Evolutionary conservation across 108 stramenopile species (phyloP), one percentile per base, ranked within the genome.

Genomic region (Asterionellopsis glacialis): DNA sequence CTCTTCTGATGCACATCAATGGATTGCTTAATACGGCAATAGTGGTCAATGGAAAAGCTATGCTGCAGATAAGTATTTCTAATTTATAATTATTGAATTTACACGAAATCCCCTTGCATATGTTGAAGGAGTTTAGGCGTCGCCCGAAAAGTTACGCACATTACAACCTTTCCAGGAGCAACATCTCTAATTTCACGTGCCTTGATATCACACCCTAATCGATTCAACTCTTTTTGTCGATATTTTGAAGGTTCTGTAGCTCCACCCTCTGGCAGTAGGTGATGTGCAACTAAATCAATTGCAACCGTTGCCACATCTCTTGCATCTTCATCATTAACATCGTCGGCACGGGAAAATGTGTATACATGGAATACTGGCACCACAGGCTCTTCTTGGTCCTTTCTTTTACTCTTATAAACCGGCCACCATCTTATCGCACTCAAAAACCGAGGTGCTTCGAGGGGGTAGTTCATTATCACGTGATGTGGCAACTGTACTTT

Each of bases 391-490:
- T 53, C 39, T 43, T 65, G 38, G 22, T 63, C 19, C 44, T n/a
- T 65, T 57, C 47, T 41, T 41, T 19, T 10, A 68, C 27, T 38
- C 47, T 23, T 67, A 65, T 51, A 51, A 54, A 52, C 68, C 41
- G 82, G 75, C 91, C 91, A 93, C 81, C 83, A 83, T 51, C 87
- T 75, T 13, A 93, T 51, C 5, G 85, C 84, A 67, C 81, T 74
- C 42, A 90, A 54, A 55, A 88, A 93, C 6, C 43, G 55, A 1
- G 85, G 79, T 25, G 80, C 75, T 38, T 81, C 78, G 51, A 88
- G 51, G 16, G 91, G 91, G 64, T 74, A 90, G 59, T 93, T 93
- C 75, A 93, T 69, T 11, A 93, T 43, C 11, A 93, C 77, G 75
- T 93, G 92, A 55, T 93, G 67, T 0, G 87, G 87, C 7, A 90